Base-by-base conservation (phyloP, 176 grass and related monocot species). In the Ampelocalamus luodianensis region DNA sequence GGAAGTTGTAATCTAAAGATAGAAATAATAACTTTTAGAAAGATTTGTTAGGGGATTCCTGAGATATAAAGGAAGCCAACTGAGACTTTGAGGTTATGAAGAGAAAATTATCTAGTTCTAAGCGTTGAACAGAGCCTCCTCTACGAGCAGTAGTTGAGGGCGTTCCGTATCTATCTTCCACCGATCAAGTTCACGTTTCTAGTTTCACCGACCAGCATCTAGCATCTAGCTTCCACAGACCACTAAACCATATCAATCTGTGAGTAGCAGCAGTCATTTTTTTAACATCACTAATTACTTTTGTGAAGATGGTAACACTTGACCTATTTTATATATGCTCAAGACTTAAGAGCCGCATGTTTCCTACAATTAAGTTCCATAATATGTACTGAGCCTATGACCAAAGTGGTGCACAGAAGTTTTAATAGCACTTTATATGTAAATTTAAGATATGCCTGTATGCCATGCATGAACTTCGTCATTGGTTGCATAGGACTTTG, bases 381-480 rank as follows among this genome's bases (percentile, higher is more conserved):
- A 48, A 60, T n/a, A 72, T 78, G 29, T 68, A 44, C 48, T 5
- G 20, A 37, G 29, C 29, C 44, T 78, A 55, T 43, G 27, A 27
- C 58, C 6, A 26, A 90, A 78, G 27, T 48, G 55, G 6, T 32
- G 49, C n/a, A 72, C 38, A 72, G 55, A 81, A 46, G 34, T 37
- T 84, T 80, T 76, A 60, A 80, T 20, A 49, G 26, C 22, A 71
- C 68, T 76, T 45, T 48, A 68, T 46, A 50, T 82, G 66, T 39
- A 60, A 67, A 42, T 42, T 37, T 87, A 40, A 56, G 17, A 73
- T 61, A 14, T 63, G 50, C 40, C 8, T 39, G 72, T 76, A 67
- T 40, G 72, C 4, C 79, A 78, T 67, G 72, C 56, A 83, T 43
- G 38, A 79, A 73, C 29, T 82, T 79, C 16, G 20, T 67, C 65